phyloP scores from a whole-genome alignment of 1,284 basidiomycete species.

The Exobasidium cylindrosporum region DNA sequence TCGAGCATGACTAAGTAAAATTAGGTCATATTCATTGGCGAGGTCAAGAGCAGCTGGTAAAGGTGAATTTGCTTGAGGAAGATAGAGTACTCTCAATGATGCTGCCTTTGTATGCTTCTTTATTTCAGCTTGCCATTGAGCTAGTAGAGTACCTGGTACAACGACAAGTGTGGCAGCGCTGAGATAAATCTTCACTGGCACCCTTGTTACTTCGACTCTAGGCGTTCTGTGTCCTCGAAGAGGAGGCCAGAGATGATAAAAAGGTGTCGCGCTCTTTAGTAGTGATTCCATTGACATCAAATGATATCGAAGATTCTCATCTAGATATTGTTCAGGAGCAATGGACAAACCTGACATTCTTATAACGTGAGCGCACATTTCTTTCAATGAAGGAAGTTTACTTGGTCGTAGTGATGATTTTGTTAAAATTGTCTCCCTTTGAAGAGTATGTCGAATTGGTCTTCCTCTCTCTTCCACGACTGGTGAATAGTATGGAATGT shows the following conservation, averaged over 20 bases:
- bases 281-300: neutral
- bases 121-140: slow-evolving; percentile 26
- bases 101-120: slow-evolving; percentile 19
- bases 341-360: slow-evolving; percentile 15
- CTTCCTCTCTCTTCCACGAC: neutral
- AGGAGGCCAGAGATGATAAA: slow-evolving; percentile 27
- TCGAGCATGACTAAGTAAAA: slow-evolving; percentile 21
- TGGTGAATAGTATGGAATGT: neutral
- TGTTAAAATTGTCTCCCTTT: neutral
- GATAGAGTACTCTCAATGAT: slow-evolving; percentile 16
- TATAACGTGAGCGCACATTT: slow-evolving; percentile 15
- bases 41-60: slow-evolving; percentile 16
- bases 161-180: slow-evolving; percentile 23
- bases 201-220: slow-evolving; percentile 14
- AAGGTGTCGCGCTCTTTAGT: slow-evolving; percentile 18
- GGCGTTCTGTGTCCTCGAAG: slow-evolving; percentile 15
- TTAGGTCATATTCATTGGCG: slow-evolving; percentile 23
- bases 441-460: neutral
- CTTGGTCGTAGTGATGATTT: neutral
- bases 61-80: slow-evolving; percentile 12
- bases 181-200: slow-evolving; percentile 20
- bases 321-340: neutral
- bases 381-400: neutral
- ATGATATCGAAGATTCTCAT: slow-evolving; percentile 6
- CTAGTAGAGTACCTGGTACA: slow-evolving; percentile 22